Evolutionary conservation across 139 green algal species (phyloP), one percentile per base, ranked within the genome.

Genomic region (Chara braunii): DNA sequence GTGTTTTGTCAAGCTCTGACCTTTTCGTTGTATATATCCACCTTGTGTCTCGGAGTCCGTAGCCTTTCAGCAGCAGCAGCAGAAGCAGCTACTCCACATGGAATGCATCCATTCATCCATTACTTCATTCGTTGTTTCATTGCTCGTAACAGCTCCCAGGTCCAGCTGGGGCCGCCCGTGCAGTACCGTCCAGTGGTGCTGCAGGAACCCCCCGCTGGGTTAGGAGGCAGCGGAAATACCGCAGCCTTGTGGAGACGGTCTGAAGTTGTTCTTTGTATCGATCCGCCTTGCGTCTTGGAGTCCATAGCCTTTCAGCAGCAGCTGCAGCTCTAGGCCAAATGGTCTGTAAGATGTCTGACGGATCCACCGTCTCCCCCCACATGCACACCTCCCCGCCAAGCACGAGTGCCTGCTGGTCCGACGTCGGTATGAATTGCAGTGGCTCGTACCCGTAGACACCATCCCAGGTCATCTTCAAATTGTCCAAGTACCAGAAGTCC

Each of bases 301-400:
- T 48, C 18, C 18, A 18, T 26, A 48, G 40, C 65, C 11, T 29
- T 50, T 43, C 68, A 44, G 68, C 68, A 33, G 68, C 68, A n/a
- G 68, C 68, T 5, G 68, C 68, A 11, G 68, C 60, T 11, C 68
- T 43, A 0, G 68, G 68, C 68, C 68, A 76, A 2, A 76, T 74
- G 1, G 68, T 76, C 2, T 45, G 61, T 45, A 66, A 24, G 12
- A 76, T 23, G 24, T 74, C 60, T 2, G 61, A 74, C 1, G 42
- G 31, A 35, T 76, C 68, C 3, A 2, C 60, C 18, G 65, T 76
- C 60, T 76, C 68, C 2, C 68, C 68, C 68, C 68, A 76, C 68
- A 74, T 74, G 68, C 68, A 76, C 32, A 76, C 68, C 68, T 76
- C 65, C 0, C 65, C 65, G 18, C 65, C 65, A 28, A 74, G n/a